Percentiles rank a stretch among this genome's conserved stretches.
These are phyloP conservation scores for Rhodamnia argentea DNA, from an alignment of 345 rosid genomes.

Conservation along the genomic window DNA sequence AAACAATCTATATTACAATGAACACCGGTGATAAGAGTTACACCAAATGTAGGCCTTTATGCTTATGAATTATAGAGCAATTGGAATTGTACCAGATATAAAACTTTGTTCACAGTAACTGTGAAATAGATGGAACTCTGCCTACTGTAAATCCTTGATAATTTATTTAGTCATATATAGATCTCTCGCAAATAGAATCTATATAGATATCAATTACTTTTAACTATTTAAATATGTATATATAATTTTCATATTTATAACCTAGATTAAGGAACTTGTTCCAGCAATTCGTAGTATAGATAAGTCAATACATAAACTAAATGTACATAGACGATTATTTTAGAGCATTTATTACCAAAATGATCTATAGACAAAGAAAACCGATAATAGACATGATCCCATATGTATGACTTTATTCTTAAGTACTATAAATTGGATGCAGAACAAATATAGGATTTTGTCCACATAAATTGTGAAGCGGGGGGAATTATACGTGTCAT, in stretches of 20 bases:
- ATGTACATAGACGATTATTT: too few relatives aligned
- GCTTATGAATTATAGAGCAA: not conserved
- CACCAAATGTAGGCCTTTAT: not conserved
- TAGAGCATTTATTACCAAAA: not conserved
- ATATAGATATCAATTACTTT: too few relatives aligned
- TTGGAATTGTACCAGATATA: not conserved
- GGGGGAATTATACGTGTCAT: not conserved
- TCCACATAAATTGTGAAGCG: not conserved
- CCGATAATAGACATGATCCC: too few relatives aligned
- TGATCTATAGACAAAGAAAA: too few relatives aligned
- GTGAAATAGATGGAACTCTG: not conserved
- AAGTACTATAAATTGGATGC: too few relatives aligned
- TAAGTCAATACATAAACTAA: too few relatives aligned
- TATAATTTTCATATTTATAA: too few relatives aligned
- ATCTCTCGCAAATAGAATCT: not conserved
- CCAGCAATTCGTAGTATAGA: too few relatives aligned
- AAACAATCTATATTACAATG: not conserved
- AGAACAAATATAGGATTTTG: not conserved
- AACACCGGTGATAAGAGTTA: not conserved
- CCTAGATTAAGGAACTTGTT: too few relatives aligned
- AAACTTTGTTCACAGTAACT: not conserved
- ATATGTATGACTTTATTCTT: too few relatives aligned
- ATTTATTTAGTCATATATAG: too few relatives aligned
- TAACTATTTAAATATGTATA: too few relatives aligned
- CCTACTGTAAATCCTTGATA: not conserved